Conservation (phyloP, 2,329 filamentous ascomycete species). For the Diplodia corticola region DNA sequence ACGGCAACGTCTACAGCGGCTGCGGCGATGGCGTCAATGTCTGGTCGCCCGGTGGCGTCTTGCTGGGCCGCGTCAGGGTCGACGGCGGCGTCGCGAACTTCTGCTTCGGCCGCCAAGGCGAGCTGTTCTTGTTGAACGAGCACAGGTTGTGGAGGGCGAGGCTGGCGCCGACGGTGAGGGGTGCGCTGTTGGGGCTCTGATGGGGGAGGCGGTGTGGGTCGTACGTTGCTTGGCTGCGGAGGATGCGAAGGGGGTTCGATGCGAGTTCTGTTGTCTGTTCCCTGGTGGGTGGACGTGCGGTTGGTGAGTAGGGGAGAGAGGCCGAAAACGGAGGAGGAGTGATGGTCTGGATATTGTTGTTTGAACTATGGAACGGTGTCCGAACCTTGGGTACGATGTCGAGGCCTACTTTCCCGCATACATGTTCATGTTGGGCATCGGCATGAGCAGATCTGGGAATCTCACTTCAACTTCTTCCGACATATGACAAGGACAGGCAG, state of each 20-base stretch:
- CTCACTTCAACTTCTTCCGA: neutral
- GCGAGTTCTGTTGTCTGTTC: too few species aligned
- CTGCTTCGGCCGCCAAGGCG: conserved; percentile 48
- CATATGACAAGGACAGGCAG: neutral
- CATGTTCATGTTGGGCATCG: conserved; percentile 32
- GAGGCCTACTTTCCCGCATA: too few species aligned
- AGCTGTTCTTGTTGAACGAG: conserved; percentile 52
- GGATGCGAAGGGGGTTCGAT: too few species aligned
- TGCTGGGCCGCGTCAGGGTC: conserved; percentile 41
- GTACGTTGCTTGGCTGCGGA: too few species aligned
- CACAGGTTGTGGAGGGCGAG: conserved; percentile 29
- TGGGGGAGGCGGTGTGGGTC: too few species aligned
- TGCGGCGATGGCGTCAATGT: conserved; percentile 55
- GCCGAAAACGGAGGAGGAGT: too few species aligned
- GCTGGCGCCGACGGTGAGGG: conserved; percentile 22
- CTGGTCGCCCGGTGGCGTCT: conserved; percentile 47
- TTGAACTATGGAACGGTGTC: too few species aligned
- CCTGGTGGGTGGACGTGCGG: too few species aligned
- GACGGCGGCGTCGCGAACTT: conserved; percentile 50
- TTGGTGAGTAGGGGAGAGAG: too few species aligned
- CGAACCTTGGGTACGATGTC: too few species aligned
- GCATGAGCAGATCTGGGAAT: neutral
- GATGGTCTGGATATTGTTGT: too few species aligned
- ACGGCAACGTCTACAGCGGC: conserved; percentile 57
- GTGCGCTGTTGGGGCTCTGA: conserved; percentile 24